Evolutionary conservation across 805 yeast species (phyloP), one percentile per base, ranked within the genome.

Genomic region (Lachancea thermotolerans): DNA sequence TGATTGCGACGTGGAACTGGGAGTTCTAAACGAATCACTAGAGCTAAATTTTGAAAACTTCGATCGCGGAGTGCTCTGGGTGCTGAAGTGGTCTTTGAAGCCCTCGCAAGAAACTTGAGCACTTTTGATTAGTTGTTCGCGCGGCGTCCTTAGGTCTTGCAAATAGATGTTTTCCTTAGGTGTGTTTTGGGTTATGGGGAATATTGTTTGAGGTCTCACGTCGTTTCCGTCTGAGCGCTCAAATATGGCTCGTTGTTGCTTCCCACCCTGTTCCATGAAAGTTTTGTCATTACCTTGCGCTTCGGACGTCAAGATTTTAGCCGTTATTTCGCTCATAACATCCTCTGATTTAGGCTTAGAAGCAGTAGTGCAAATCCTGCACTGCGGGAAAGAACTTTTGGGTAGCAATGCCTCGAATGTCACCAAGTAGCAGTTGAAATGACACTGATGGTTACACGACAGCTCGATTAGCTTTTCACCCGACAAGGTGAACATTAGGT

Each of bases 391-490:
- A 11, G 49, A 48, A 10, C 48, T 42, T 18, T 41, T 21, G 25
- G 28, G 35, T 45, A 56, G 25, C 30, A 50, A 25, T 39, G 56
- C 42, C 49, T 55, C 50, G 17, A 65, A 49, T 34, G 67, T 42
- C 7, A 68, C 59, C 3, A 62, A 48, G 29, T 64, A 70, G 48
- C 81, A 76, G 43, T 70, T 64, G 43, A 64, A 62, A 53, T 76
- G 81, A 27, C 70, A 58, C 34, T 62, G 61, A 52, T 75, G 79
- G 6, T 65, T 59, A 55, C 79, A 74, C 1, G 65, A 50, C 37
- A 74, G 49, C 30, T 68, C 71, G 3, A 75, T 45, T 0, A 69
- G 49, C 30, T 62, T 67, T 57, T 76, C 80, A 10, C 74, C 76
- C 8, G 56, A 53, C 32, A 74, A 64, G 11, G 65, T 59, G 37